These are phyloP conservation scores for Hypoxylon lenormandii DNA, from an alignment of 495 filamentous ascomycete species.

Conservation along the genomic window DNA sequence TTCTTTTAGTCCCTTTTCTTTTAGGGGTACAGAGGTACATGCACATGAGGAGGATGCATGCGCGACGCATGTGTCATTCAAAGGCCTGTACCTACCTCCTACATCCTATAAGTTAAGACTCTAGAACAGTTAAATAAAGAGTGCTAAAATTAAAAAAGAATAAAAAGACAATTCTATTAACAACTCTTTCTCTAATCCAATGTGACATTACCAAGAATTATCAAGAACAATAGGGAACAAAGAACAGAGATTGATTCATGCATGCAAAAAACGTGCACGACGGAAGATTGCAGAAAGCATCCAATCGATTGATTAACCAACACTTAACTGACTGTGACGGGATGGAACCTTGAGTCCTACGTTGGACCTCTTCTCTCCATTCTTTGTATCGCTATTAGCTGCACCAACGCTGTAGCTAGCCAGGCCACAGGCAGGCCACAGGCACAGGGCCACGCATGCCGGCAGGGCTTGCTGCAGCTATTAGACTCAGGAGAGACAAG, in stretches of 20 bases:
- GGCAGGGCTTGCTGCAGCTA: slow-evolving; percentile 19
- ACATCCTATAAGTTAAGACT: no score
- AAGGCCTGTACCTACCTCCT: no score
- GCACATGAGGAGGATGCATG: no score
- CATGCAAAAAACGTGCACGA: slow-evolving; percentile 27
- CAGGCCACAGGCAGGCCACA: slow-evolving; percentile 44
- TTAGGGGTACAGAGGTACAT: no score
- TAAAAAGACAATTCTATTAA: slow-evolving; percentile 16
- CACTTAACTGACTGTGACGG: not conserved
- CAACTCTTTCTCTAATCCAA: not conserved
- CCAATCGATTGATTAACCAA: slow-evolving; percentile 2
- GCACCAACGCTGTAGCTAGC: slow-evolving; percentile 29
- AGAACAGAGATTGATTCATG: slow-evolving; percentile 24
- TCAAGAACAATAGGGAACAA: slow-evolving; percentile 8
- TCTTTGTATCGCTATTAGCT: slow-evolving; percentile 20
- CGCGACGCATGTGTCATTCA: no score
- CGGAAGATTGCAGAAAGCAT: slow-evolving; percentile 27
- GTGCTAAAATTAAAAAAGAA: no score
- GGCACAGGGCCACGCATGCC: slow-evolving; percentile 42
- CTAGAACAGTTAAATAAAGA: no score
- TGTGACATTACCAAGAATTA: not conserved
- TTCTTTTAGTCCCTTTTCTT: not conserved
- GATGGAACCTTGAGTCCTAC: slow-evolving; percentile 1
- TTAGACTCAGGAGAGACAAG: slow-evolving; percentile 10
- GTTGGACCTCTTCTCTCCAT: not conserved